Evolutionary conservation across 176 grass and related monocot species (phyloP).

Genomic region (Triticum aestivum): DNA sequence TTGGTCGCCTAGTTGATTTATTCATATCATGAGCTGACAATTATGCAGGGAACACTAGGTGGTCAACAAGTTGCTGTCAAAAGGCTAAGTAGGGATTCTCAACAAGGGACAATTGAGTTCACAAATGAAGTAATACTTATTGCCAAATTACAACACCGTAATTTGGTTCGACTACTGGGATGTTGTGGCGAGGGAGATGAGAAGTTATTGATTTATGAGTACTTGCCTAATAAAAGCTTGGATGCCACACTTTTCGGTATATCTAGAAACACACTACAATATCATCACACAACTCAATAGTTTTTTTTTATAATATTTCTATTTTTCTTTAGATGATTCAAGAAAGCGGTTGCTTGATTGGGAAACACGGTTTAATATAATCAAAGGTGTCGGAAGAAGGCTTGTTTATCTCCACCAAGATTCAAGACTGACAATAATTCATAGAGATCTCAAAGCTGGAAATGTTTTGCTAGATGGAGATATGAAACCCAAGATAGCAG

Average conservation of each 20-base stretch:
- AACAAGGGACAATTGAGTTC: conserved; percentile 42
- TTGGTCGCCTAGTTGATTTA: neutral
- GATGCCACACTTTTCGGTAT: conserved; percentile 33
- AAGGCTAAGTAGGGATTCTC: conserved; percentile 30
- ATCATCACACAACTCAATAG: too few species aligned
- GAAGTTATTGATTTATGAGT: neutral
- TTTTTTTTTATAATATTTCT: neutral
- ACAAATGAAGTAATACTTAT: conserved; percentile 36
- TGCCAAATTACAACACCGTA: conserved; percentile 40
- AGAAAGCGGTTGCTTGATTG: conserved; percentile 34
- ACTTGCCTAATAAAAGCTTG: neutral
- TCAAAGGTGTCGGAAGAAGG: conserved; percentile 41
- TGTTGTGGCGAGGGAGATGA: conserved; percentile 34
- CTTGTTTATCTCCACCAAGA: conserved; percentile 59
- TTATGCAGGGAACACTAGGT: conserved; percentile 22
- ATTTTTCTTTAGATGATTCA: neutral
- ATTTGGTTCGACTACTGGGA: conserved; percentile 36
- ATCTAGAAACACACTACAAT: neutral
- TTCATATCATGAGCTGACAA: neutral
- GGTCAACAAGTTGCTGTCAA: conserved; percentile 39
- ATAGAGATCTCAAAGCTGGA: conserved; percentile 44
- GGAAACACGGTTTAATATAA: conserved; percentile 39
- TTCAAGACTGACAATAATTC: conserved; percentile 50
- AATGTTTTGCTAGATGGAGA: conserved; percentile 46
- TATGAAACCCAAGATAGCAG: conserved; percentile 52